A percentile compares a stretch with the other conserved stretches of the same genome.
These are phyloP conservation scores for Trypanosoma avium DNA, from an alignment of 208 protist species.

Conservation along the genomic window DNA sequence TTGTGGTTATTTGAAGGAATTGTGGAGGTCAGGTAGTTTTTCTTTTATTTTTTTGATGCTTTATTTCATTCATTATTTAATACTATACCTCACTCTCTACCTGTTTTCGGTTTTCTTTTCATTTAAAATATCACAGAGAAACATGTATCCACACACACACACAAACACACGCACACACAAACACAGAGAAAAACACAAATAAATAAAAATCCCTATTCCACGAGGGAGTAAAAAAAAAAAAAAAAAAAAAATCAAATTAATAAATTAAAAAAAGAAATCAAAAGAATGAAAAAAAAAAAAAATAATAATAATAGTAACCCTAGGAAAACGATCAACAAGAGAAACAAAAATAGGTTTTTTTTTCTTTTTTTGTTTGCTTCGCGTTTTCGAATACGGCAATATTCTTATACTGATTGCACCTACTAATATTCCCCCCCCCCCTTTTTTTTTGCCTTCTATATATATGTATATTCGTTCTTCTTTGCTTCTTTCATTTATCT, in stretches of 20 bases:
- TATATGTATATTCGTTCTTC: neutral
- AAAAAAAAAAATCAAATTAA: slow-evolving; percentile 1
- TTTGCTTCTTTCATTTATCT: neutral
- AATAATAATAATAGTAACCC: neutral
- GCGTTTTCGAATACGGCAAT: neutral
- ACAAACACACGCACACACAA: neutral
- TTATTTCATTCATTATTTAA: too few relatives aligned
- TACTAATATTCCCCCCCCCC: too few relatives aligned
- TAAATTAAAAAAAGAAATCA: slow-evolving; percentile 15
- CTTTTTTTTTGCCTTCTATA: too few relatives aligned
- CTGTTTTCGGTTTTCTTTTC: too few relatives aligned
- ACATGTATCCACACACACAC: too few relatives aligned
- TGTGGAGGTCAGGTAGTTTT: too few relatives aligned
- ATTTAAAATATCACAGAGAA: too few relatives aligned
- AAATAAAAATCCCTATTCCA: slow-evolving; percentile 7
- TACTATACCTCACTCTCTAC: too few relatives aligned
- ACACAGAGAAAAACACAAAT: neutral
- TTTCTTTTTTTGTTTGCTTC: slow-evolving; percentile 4
- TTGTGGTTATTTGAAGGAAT: too few relatives aligned
- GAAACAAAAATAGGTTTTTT: neutral
- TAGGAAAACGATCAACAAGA: neutral
- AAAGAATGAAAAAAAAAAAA: slow-evolving; percentile 19
- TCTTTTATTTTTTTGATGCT: too few relatives aligned
- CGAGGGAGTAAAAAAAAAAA: slow-evolving; percentile 6
- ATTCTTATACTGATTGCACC: too few relatives aligned